These are phyloP conservation scores for Irpex sp. DNA, from an alignment of 1,284 basidiomycete species.

Conservation along the genomic window DNA sequence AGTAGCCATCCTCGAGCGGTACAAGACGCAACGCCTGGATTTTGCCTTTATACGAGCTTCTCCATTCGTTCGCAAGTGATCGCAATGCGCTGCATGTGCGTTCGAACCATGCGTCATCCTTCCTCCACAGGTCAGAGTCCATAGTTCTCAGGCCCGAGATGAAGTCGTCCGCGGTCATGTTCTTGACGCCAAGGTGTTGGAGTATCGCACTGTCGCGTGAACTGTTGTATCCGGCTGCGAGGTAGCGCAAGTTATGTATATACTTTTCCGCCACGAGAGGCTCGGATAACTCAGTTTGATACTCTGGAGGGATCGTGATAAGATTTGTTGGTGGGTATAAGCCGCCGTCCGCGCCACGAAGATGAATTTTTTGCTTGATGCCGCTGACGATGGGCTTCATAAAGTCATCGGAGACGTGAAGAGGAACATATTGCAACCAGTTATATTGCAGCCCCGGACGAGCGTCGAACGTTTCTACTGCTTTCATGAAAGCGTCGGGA, in stretches of 20 bases:
- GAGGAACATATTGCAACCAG: conserved; percentile 17
- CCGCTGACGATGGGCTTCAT: conserved; percentile 1
- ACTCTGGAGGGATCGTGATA: not conserved
- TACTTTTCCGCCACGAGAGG: not conserved
- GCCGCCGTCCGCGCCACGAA: not conserved
- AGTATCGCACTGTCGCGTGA: not conserved
- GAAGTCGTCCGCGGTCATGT: not conserved
- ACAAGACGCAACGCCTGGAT: not conserved
- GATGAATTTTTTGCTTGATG: not conserved
- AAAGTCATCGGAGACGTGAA: conserved; percentile 1
- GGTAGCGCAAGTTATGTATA: not conserved
- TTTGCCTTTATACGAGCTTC: not conserved
- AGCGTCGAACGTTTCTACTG: not conserved
- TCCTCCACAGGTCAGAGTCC: not conserved
- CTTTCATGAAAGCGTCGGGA: not conserved
- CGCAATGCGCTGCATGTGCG: not conserved
- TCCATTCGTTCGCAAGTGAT: not conserved
- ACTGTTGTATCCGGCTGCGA: not conserved
- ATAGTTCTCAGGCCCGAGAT: not conserved
- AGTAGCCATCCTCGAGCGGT: not conserved
- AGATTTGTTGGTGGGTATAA: not conserved
- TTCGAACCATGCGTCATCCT: not conserved
- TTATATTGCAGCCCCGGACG: conserved; percentile 5
- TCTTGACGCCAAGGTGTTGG: not conserved
- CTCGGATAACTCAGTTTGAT: not conserved